A percentile compares a stretch with the other conserved stretches of the same genome.
Evolutionary conservation across 2,329 filamentous ascomycete species (phyloP).

Genomic region (Grosmannia clavigera): DNA sequence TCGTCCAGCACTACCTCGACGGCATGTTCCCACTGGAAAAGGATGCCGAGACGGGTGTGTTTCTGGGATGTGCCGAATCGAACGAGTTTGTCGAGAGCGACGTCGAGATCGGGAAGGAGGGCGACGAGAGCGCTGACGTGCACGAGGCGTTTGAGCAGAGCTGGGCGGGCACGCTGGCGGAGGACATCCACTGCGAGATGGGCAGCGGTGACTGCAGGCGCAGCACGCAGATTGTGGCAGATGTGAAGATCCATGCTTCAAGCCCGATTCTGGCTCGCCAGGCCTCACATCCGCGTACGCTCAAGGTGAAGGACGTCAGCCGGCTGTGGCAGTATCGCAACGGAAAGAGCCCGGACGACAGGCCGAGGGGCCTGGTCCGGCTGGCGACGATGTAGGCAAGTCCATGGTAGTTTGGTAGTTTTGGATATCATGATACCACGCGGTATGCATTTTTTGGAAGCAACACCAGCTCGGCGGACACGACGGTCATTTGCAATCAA

Average conservation of each 20-base stretch:
- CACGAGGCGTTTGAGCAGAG: slow-evolving; percentile 35
- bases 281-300: slow-evolving; percentile 16
- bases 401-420: background rate
- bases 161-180: slow-evolving; percentile 28
- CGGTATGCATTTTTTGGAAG: no score
- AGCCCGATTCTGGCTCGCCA: slow-evolving; percentile 13
- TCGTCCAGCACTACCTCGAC: slow-evolving; percentile 49
- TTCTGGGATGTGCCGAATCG: slow-evolving; percentile 22
- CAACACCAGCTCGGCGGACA: no score
- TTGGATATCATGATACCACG: background rate
- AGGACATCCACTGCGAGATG: slow-evolving; percentile 26
- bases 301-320: slow-evolving; percentile 48
- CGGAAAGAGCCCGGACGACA: slow-evolving; percentile 37
- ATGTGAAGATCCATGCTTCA: slow-evolving; percentile 18
- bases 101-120: slow-evolving; percentile 31
- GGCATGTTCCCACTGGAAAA: slow-evolving; percentile 44
- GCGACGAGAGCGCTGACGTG: slow-evolving; percentile 29
- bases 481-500: no score
- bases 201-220: slow-evolving; percentile 10
- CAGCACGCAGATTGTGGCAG: slow-evolving; percentile 8
- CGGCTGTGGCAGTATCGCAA: slow-evolving; percentile 52
- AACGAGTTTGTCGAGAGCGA: slow-evolving; percentile 51
- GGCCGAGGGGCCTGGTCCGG: background rate
- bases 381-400: slow-evolving; percentile 1
- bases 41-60: slow-evolving; percentile 27